Percentiles rank a stretch among this genome's conserved stretches.
Evolutionary conservation across 148 eudicot species (phyloP).

Genomic region (Rhododendron molle): DNA sequence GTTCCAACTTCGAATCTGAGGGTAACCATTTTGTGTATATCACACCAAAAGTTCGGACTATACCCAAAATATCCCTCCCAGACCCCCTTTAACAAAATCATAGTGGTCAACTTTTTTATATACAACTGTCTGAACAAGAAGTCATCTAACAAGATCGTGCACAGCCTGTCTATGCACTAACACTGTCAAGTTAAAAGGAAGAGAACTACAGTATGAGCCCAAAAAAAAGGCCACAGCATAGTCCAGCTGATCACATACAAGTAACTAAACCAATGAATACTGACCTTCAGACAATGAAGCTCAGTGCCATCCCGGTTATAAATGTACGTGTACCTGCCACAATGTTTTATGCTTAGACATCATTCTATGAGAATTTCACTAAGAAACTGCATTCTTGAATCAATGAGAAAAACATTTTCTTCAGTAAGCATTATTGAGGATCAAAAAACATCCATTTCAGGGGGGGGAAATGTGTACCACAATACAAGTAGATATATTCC

Average conservation of each 20-base stretch:
- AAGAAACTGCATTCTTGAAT: neutral
- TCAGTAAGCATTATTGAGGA: neutral
- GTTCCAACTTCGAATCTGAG: neutral
- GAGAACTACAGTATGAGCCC: neutral
- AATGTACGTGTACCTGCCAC: slow-evolving; percentile 66
- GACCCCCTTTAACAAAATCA: neutral
- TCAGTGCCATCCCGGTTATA: slow-evolving; percentile 70
- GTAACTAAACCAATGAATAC: slow-evolving; percentile 5
- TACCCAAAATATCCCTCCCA: neutral
- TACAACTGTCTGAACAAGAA: neutral
- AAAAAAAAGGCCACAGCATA: neutral
- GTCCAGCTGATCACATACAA: neutral
- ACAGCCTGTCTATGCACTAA: neutral
- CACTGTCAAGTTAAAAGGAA: neutral
- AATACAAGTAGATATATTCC: neutral
- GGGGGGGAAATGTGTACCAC: neutral
- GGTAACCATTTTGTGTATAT: neutral
- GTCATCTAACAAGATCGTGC: neutral
- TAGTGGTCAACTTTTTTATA: neutral
- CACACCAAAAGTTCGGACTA: neutral
- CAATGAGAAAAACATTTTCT: neutral
- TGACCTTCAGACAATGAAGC: slow-evolving; percentile 82
- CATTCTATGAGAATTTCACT: neutral
- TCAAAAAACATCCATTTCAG: neutral
- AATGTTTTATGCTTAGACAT: slow-evolving; percentile 5